Conservation (phyloP, 805 yeast genomes). For the Sungouiella thailandica region DNA sequence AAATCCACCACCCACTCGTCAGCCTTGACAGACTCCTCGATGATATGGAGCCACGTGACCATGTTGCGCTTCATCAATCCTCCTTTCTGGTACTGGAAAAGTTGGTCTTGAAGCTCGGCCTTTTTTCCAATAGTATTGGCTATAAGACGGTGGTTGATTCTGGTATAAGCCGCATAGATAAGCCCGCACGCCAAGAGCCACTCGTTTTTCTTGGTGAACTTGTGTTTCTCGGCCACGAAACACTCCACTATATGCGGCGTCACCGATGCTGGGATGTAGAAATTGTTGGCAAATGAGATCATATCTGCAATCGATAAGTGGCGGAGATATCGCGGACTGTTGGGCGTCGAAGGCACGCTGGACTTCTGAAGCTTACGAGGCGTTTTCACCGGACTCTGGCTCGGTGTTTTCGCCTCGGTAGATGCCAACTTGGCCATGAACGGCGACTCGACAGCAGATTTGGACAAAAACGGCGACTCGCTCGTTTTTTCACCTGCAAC, state of each 20-base stretch:
- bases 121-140: slow-evolving; percentile 45
- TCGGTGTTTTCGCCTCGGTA: background rate
- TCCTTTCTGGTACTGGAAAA: slow-evolving; percentile 52
- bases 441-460: background rate
- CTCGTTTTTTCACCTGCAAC: background rate
- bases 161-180: slow-evolving; percentile 51
- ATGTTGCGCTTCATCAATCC: slow-evolving; percentile 46
- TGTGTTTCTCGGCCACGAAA: slow-evolving; percentile 45
- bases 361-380: slow-evolving; percentile 12
- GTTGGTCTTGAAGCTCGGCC: slow-evolving; percentile 42
- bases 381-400: slow-evolving; percentile 5
- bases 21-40: slow-evolving; percentile 48
- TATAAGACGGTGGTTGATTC: slow-evolving; percentile 47
- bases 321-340: slow-evolving; percentile 10
- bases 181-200: slow-evolving; percentile 71
- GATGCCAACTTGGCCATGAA: background rate
- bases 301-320: slow-evolving; percentile 30
- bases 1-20: slow-evolving; percentile 61
- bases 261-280: slow-evolving; percentile 52
- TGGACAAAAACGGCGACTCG: background rate
- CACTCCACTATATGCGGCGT: slow-evolving; percentile 48
- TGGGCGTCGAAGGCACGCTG: slow-evolving; percentile 17
- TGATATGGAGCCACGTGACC: slow-evolving; percentile 47
- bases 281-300: slow-evolving; percentile 53
- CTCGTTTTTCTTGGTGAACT: slow-evolving; percentile 49